A percentile compares a stretch with the other conserved stretches of the same genome.
Conservation (phyloP, 345 rosid species). For the Boechera divaricarpa region DNA sequence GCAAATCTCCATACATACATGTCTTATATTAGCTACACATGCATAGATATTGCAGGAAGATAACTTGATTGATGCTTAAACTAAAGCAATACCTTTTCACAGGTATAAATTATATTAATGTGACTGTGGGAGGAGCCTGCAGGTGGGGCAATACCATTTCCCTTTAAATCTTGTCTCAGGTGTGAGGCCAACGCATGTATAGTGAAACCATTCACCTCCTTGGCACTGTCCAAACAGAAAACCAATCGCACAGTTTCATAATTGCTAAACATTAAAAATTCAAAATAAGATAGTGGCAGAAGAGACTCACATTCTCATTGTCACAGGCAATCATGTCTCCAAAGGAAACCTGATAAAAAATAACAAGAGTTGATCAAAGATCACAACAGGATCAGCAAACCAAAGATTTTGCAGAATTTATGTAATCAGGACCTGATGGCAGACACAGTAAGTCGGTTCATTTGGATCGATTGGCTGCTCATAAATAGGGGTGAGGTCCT, state of each 20-base stretch:
- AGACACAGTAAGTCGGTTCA: slow-evolving; percentile 96
- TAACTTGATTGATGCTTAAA: slow-evolving; percentile 19
- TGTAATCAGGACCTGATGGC: slow-evolving; percentile 77
- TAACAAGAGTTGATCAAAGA: slow-evolving; percentile 21
- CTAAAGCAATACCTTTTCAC: slow-evolving; percentile 27
- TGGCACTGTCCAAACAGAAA: slow-evolving; percentile 66
- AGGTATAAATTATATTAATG: slow-evolving; percentile 37
- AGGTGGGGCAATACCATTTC: slow-evolving; percentile 99
- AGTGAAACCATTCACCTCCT: slow-evolving; percentile 99
- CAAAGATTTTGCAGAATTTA: not conserved
- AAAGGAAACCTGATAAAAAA: slow-evolving; percentile 73
- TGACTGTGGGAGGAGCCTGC: slow-evolving; percentile 63
- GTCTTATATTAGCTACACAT: slow-evolving; percentile 10
- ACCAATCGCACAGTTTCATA: not conserved
- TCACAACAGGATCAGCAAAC: slow-evolving; percentile 7
- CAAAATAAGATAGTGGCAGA: slow-evolving; percentile 3
- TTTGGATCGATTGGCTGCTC: slow-evolving; percentile 98
- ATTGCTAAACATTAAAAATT: slow-evolving; percentile 1
- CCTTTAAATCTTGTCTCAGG: slow-evolving; percentile 98
- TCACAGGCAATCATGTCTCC: slow-evolving; percentile 99
- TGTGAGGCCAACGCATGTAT: slow-evolving; percentile 90
- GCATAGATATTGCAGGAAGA: not conserved
- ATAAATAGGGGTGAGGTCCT: slow-evolving; percentile 69
- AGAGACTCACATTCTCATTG: slow-evolving; percentile 82
- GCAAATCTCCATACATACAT: slow-evolving; percentile 3